Evolutionary conservation across 192 early-diverging fungal genomes (phyloP), one percentile per base, ranked within the genome.

Genomic region (Gigaspora rosea): DNA sequence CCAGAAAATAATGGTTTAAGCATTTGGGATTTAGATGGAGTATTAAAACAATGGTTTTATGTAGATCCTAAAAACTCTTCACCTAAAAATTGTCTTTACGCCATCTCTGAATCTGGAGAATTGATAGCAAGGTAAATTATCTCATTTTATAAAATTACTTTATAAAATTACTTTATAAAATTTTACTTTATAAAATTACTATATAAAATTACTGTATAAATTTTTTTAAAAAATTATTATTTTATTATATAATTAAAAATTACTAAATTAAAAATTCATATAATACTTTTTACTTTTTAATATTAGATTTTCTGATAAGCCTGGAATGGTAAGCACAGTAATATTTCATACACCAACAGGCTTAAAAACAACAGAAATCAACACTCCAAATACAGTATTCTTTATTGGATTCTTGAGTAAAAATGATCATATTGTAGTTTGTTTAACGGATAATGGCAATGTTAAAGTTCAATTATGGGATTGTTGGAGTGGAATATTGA

Each of bases 41-140:
- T 46, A 2, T 66, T 66, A 41, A 66, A 13, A 46, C 64, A 66
- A 66, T 66, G 64, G 64, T 66, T 66, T 41, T 46, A 66, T 66
- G 0, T 66, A 41, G 35, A 66, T n/a, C 18, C 41, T 20, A n/a
- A 10, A 20, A 66, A 66, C n/a, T n/a, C n/a, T n/a, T 47, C 33
- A 5, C 2, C 3, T 47, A 18, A 18, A 10, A 11, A 56, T 11
- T 27, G 33, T 33, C 16, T 66, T 46, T 66, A n/a, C 13, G 35
- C 36, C 36, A 66, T 46, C 0, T 66, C 64, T 47, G 1, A 16
- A n/a, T 8, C 35, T 18, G 64, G 64, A n/a, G 41, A 66, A n/a
- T 41, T 66, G 8, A n/a, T 66, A 20, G 64, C 64, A n/a, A 66
- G 64, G 64, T 66, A 66, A 35, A 36, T 18, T 8, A 65, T 18